phyloP scores from a whole-genome alignment of 2,329 filamentous ascomycete species.

The Pseudocercospora cruenta region DNA sequence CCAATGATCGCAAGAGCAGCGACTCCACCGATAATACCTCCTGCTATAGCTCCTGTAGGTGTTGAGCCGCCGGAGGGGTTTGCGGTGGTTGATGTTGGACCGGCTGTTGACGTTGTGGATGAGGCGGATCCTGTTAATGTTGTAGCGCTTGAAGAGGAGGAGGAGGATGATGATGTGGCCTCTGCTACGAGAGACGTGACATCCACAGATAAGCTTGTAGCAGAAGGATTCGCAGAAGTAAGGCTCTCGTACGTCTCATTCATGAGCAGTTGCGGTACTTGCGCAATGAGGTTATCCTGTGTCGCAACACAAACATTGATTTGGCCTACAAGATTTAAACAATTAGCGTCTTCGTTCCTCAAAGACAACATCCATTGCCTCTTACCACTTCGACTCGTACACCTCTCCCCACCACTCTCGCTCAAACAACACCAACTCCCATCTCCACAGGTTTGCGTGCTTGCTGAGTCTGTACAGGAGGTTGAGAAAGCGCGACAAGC shows the following conservation, averaged over 20 bases:
- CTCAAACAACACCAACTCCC: slow-evolving; percentile 22
- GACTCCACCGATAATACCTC: slow-evolving; percentile 42
- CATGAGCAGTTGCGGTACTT: slow-evolving; percentile 11
- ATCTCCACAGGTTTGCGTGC: slow-evolving; percentile 8
- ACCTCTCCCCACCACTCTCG: slow-evolving; percentile 14
- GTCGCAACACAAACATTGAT: slow-evolving; percentile 21
- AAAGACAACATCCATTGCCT: background rate
- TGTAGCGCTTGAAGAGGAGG: background rate
- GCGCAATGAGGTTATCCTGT: slow-evolving; percentile 22
- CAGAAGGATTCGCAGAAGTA: slow-evolving; percentile 18
- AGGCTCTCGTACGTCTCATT: slow-evolving; percentile 20
- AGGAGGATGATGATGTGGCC: slow-evolving; percentile 9
- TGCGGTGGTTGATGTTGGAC: background rate
- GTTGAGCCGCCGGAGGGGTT: background rate
- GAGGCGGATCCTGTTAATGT: background rate
- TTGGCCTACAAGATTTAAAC: slow-evolving; percentile 11
- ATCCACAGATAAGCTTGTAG: slow-evolving; percentile 19
- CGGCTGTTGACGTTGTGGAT: background rate
- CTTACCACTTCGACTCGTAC: slow-evolving; percentile 17
- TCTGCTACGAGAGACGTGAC: slow-evolving; percentile 7
- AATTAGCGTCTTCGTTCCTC: background rate
- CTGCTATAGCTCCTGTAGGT: slow-evolving; percentile 41
- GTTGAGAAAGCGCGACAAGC: slow-evolving; percentile 22
- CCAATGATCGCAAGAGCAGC: slow-evolving; percentile 25
- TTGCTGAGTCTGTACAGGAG: slow-evolving; percentile 14